Evolutionary conservation across 2,329 filamentous ascomycete genomes (phyloP).

Genomic region (Alternaria sp.): DNA sequence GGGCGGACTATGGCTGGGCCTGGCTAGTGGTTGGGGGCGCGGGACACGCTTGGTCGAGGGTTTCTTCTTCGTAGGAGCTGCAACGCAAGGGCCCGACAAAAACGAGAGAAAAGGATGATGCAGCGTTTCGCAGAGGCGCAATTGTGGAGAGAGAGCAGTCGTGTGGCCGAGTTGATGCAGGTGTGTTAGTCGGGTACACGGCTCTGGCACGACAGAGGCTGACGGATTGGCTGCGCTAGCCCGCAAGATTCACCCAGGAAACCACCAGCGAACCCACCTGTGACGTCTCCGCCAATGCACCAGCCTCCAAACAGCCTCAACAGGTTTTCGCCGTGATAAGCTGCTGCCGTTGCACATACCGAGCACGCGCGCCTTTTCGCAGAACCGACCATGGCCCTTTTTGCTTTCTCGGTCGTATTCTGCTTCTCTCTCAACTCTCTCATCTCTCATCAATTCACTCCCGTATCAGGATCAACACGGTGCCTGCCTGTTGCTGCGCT

Average conservation of each 20-base stretch:
- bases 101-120: background rate
- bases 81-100: background rate
- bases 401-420: background rate
- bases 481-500: slow-evolving; percentile 8
- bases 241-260: slow-evolving; percentile 17
- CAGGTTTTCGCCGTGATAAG: slow-evolving; percentile 17
- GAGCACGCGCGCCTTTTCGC: background rate
- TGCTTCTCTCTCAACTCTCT: background rate
- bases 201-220: slow-evolving; percentile 25
- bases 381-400: background rate
- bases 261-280: slow-evolving; percentile 15
- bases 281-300: slow-evolving; percentile 23
- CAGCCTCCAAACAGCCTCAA: slow-evolving; percentile 17
- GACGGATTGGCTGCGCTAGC: slow-evolving; percentile 19
- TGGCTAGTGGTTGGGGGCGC: slow-evolving; percentile 8
- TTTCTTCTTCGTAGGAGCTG: slow-evolving; percentile 10
- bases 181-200: slow-evolving; percentile 18
- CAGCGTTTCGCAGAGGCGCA: slow-evolving; percentile 7
- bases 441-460: background rate
- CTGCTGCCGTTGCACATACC: background rate
- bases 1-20: slow-evolving; percentile 15
- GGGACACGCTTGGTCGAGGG: slow-evolving; percentile 4
- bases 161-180: slow-evolving; percentile 7
- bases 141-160: slow-evolving; percentile 1
- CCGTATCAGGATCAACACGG: background rate